A percentile compares a stretch with the other conserved stretches of the same genome.
phyloP scores from a whole-genome alignment of 768 basidiomycete genomes.

The Pisolithus orientalis region DNA sequence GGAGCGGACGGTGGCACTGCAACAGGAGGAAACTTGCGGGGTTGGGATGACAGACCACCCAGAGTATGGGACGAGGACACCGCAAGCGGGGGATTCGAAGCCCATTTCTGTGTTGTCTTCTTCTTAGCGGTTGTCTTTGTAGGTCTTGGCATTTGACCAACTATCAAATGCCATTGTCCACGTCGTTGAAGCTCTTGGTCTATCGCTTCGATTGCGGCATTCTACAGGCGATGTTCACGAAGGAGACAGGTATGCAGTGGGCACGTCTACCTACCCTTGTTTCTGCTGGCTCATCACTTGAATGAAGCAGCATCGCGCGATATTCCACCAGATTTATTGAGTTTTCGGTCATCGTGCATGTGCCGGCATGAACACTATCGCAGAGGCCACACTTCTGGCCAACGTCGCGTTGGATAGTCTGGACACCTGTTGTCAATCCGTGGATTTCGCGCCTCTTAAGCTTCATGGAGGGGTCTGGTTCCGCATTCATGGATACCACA shows the following conservation, averaged over 20 bases:
- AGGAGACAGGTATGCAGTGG: neutral
- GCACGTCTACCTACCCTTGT: constrained; percentile 42
- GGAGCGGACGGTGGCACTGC: too few relatives aligned
- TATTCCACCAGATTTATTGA: constrained; percentile 66
- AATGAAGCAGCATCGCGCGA: constrained; percentile 59
- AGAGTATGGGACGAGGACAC: too few relatives aligned
- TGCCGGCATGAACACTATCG: constrained; percentile 42
- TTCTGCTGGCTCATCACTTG: constrained; percentile 62
- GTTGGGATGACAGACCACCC: too few relatives aligned
- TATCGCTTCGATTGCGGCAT: constrained; percentile 61
- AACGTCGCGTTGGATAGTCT: constrained; percentile 3
- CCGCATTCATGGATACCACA: constrained; percentile 17
- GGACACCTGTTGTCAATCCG: neutral
- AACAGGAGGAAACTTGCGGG: too few relatives aligned
- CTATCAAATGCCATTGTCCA: constrained; percentile 50
- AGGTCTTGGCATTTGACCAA: constrained; percentile 58
- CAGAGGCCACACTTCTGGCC: constrained; percentile 54
- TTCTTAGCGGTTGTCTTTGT: constrained; percentile 27
- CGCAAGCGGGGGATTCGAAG: neutral
- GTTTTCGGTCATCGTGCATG: constrained; percentile 59
- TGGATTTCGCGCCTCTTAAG: constrained; percentile 5
- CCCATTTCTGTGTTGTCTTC: constrained; percentile 4
- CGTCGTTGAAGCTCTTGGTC: constrained; percentile 55
- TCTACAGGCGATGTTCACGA: constrained; percentile 31
- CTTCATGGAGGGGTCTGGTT: neutral